Percentiles rank a stretch among this genome's conserved stretches.
Conservation (phyloP, 345 rosid species). For the Cardiospermum halicacabum region DNA sequence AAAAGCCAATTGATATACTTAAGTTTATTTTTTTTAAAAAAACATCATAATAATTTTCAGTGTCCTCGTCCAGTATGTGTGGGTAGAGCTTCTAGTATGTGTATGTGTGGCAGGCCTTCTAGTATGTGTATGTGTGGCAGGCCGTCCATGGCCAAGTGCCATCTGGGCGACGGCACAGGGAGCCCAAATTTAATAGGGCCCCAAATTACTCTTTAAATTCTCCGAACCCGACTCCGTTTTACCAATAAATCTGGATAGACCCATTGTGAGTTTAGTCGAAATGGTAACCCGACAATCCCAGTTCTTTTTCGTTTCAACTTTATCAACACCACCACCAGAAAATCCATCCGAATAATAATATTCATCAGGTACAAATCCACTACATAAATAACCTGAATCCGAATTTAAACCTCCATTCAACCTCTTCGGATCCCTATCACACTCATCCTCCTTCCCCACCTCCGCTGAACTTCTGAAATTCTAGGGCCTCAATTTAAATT, state of each 20-base stretch:
- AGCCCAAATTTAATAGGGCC: too few relatives aligned
- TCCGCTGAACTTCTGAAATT: too few relatives aligned
- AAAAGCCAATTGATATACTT: too few relatives aligned
- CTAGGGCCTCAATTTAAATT: too few relatives aligned
- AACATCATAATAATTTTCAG: too few relatives aligned
- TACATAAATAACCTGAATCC: constrained; percentile 1
- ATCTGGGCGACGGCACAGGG: too few relatives aligned
- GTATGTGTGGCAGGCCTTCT: too few relatives aligned
- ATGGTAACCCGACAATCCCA: constrained; percentile 19
- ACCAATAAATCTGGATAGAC: constrained; percentile 34
- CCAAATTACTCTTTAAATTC: background rate
- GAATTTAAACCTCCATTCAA: background rate
- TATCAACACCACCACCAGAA: background rate
- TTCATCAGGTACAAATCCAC: constrained; percentile 35
- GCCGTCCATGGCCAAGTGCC: too few relatives aligned
- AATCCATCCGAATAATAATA: constrained; percentile 29
- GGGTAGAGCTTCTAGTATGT: too few relatives aligned
- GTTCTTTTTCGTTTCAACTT: background rate
- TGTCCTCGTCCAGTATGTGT: too few relatives aligned
- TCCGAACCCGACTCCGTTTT: background rate
- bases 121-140: too few relatives aligned
- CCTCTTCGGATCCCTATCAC: background rate
- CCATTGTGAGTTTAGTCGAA: constrained; percentile 38
- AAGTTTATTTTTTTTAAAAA: too few relatives aligned
- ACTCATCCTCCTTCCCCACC: background rate